Conservation (phyloP, 805 yeast genomes). For the Metschnikowia matae region DNA sequence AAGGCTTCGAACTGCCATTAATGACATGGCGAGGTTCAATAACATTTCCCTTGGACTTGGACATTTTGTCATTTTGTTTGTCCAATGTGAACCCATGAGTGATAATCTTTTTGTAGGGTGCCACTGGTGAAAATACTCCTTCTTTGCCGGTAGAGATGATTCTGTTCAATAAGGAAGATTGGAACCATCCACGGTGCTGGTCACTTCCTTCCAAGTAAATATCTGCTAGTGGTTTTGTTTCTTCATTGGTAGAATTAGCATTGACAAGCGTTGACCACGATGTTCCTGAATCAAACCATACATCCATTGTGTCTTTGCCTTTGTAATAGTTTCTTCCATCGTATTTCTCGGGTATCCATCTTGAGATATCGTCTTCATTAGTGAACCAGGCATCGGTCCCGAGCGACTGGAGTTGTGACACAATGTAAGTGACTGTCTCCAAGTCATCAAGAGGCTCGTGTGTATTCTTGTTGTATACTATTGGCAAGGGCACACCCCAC, state of each 20-base stretch:
- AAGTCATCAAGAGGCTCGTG: constrained; percentile 62
- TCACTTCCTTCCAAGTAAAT: constrained; percentile 96
- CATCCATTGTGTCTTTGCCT: constrained; percentile 94
- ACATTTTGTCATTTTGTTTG: constrained; percentile 84
- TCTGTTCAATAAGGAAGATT: constrained; percentile 81
- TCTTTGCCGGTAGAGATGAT: constrained; percentile 50
- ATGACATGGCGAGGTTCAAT: constrained; percentile 67
- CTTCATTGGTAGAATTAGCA: constrained; percentile 17
- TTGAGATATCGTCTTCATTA: constrained; percentile 43
- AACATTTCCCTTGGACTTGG: constrained; percentile 85
- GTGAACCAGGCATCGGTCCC: constrained; percentile 86
- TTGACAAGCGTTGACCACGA: constrained; percentile 69
- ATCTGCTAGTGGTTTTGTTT: constrained; percentile 48
- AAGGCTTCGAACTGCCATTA: constrained; percentile 47
- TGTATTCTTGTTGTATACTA: constrained; percentile 53
- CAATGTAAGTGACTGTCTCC: constrained; percentile 52
- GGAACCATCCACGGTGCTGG: constrained; percentile 99
- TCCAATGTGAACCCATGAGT: constrained; percentile 95
- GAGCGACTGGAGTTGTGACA: constrained; percentile 46
- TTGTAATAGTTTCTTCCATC: constrained; percentile 48
- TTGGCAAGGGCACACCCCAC: constrained; percentile 99
- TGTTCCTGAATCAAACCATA: constrained; percentile 97
- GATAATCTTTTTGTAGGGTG: constrained; percentile 69
- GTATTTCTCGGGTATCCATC: constrained; percentile 70
- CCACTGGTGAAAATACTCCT: constrained; percentile 28